Percentiles rank a stretch among this genome's conserved stretches.
Evolutionary conservation across 768 basidiomycete genomes (phyloP).

Genomic region (Cyclocybe aegerita): DNA sequence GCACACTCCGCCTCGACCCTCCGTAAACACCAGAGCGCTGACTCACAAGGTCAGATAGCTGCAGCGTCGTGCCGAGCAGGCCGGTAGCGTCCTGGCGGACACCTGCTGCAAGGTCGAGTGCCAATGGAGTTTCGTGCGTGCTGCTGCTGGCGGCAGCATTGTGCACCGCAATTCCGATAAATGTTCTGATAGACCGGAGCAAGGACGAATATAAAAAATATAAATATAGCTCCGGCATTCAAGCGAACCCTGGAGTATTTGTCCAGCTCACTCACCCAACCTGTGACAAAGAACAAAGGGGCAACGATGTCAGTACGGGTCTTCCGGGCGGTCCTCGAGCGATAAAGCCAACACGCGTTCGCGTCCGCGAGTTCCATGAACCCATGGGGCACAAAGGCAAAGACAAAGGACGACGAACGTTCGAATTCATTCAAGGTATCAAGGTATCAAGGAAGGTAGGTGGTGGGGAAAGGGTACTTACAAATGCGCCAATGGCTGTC

Average conservation of each 20-base stretch:
- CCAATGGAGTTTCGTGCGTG: constrained; percentile 31
- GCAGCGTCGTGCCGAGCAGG: constrained; percentile 80
- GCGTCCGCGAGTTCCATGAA: too few species aligned
- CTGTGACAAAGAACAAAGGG: constrained; percentile 20
- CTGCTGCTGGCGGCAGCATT: constrained; percentile 57
- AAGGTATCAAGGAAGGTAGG: constrained; percentile 12
- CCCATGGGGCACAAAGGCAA: too few species aligned
- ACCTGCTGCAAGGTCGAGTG: constrained; percentile 68
- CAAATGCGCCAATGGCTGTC: constrained; percentile 90
- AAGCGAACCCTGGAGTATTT: neutral
- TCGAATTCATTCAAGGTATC: too few species aligned
- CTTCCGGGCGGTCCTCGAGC: too few species aligned
- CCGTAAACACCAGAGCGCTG: constrained; percentile 4
- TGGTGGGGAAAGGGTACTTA: constrained; percentile 40
- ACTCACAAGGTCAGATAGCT: constrained; percentile 78
- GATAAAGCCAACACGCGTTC: too few species aligned
- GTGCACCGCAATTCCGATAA: constrained; percentile 86
- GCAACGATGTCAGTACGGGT: too few species aligned
- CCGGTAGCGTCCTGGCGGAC: constrained; percentile 76
- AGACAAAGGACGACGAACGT: too few species aligned
- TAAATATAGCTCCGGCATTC: too few species aligned
- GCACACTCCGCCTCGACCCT: constrained; percentile 4
- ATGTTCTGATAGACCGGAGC: constrained; percentile 51
- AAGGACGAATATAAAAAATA: constrained; percentile 15
- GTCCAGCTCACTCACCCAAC: constrained; percentile 38